Percentiles rank a stretch among this genome's conserved stretches.
Evolutionary conservation across 2,329 filamentous ascomycete species (phyloP).

Genomic region (Xylaria sp.): DNA sequence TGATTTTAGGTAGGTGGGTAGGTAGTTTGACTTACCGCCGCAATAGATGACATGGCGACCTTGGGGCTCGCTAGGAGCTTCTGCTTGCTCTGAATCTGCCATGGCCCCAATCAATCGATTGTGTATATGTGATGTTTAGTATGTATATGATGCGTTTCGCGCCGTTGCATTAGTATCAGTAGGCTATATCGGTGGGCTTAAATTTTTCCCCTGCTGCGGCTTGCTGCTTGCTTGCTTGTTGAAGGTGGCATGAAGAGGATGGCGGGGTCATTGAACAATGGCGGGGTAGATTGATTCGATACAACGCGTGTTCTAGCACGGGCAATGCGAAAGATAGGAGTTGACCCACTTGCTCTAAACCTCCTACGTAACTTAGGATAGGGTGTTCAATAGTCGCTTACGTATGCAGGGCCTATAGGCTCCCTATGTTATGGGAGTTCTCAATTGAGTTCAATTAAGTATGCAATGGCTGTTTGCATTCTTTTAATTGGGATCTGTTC

Average conservation of each 20-base stretch:
- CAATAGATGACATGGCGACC: slow-evolving; percentile 66
- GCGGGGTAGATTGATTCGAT: slow-evolving; percentile 34
- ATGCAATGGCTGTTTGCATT: no score
- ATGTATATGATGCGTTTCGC: slow-evolving; percentile 15
- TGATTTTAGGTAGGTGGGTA: not conserved
- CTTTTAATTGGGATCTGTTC: no score
- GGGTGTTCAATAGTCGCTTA: no score
- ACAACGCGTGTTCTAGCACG: slow-evolving; percentile 10
- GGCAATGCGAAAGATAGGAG: slow-evolving; percentile 5
- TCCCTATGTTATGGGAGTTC: not conserved
- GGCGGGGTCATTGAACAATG: slow-evolving; percentile 41
- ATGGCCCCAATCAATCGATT: slow-evolving; percentile 51
- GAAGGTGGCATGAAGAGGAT: slow-evolving; percentile 35
- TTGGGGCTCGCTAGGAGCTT: slow-evolving; percentile 60
- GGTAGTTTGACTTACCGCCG: slow-evolving; percentile 60
- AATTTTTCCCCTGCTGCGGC: slow-evolving; percentile 7
- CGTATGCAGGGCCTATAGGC: not conserved
- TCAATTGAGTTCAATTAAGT: not conserved
- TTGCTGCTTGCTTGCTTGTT: slow-evolving; percentile 13
- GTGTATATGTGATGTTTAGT: not conserved
- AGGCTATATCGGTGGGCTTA: slow-evolving; percentile 19
- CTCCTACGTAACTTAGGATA: not conserved
- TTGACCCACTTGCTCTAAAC: slow-evolving; percentile 2
- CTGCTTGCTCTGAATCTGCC: slow-evolving; percentile 65
- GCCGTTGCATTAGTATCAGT: slow-evolving; percentile 23